Evolutionary conservation across 108 stramenopile genomes (phyloP).

Genomic region (Skeletonema costatum): DNA sequence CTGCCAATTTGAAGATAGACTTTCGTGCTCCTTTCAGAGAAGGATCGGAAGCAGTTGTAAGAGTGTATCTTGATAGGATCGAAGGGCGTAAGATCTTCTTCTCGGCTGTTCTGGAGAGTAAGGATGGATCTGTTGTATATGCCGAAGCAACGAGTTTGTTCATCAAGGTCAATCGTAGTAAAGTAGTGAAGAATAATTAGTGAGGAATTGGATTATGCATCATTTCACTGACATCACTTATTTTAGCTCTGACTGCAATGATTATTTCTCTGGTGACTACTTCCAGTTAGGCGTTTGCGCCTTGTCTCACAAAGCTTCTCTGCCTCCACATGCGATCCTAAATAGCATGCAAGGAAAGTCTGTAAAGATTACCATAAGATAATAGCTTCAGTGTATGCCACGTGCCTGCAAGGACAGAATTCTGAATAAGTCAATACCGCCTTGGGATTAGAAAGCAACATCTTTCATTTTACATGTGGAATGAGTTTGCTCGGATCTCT

Average conservation of each 20-base stretch:
- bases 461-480: no score
- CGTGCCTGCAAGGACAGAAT: no score
- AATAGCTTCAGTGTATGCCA: no score
- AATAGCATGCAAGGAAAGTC: no score
- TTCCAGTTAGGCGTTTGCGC: no score
- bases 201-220: neutral
- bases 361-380: no score
- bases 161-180: slow-evolving; percentile 1
- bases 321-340: no score
- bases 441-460: no score
- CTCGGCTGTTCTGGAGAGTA: slow-evolving; percentile 26
- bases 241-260: neutral
- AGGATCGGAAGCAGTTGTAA: slow-evolving; percentile 32
- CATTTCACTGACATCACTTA: neutral
- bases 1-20: slow-evolving; percentile 45
- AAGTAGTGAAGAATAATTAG: neutral
- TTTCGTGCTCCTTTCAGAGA: slow-evolving; percentile 32
- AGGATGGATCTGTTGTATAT: slow-evolving; percentile 36
- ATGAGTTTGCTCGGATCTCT: neutral
- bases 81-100: slow-evolving; percentile 46
- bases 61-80: slow-evolving; percentile 28
- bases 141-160: slow-evolving; percentile 43
- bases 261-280: no score
- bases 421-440: no score
- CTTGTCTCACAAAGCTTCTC: no score